phyloP scores from a whole-genome alignment of 192 early-diverging fungal genomes.

The Coemansia sp. region DNA sequence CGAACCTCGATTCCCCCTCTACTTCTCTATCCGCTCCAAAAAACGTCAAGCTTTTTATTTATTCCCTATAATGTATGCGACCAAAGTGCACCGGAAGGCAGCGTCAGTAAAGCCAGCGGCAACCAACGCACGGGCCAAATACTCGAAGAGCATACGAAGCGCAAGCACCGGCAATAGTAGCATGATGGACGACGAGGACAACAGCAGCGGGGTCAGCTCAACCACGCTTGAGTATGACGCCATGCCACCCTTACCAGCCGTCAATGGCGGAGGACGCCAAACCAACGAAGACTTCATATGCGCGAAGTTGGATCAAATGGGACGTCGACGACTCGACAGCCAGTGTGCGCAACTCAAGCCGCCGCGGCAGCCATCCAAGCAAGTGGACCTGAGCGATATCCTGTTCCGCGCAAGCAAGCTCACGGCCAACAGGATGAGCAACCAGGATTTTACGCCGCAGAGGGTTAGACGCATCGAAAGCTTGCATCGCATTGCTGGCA shows the following conservation, averaged over 20 bases:
- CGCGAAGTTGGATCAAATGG: constrained; percentile 34
- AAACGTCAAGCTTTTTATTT: no score
- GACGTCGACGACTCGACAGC: constrained; percentile 30
- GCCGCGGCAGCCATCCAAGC: constrained; percentile 8
- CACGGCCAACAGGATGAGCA: constrained; percentile 27
- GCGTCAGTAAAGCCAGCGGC: background rate
- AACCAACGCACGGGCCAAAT: background rate
- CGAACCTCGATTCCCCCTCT: no score
- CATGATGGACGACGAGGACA: background rate
- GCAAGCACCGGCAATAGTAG: background rate
- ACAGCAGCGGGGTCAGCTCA: constrained; percentile 5
- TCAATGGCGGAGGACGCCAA: background rate
- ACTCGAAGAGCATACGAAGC: constrained; percentile 2
- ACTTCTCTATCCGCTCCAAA: no score
- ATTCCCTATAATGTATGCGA: background rate
- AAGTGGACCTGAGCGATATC: constrained; percentile 38
- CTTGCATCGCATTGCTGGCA: constrained; percentile 22
- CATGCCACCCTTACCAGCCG: background rate
- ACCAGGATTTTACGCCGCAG: constrained; percentile 41
- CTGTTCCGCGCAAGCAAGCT: constrained; percentile 32
- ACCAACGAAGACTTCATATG: constrained; percentile 23
- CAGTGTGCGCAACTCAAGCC: constrained; percentile 27
- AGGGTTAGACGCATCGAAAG: constrained; percentile 22
- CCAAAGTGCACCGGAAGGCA: background rate
- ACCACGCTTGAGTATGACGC: background rate